Evolutionary conservation across 75 land plant species (phyloP).

Genomic region (Larix kaempferi): DNA sequence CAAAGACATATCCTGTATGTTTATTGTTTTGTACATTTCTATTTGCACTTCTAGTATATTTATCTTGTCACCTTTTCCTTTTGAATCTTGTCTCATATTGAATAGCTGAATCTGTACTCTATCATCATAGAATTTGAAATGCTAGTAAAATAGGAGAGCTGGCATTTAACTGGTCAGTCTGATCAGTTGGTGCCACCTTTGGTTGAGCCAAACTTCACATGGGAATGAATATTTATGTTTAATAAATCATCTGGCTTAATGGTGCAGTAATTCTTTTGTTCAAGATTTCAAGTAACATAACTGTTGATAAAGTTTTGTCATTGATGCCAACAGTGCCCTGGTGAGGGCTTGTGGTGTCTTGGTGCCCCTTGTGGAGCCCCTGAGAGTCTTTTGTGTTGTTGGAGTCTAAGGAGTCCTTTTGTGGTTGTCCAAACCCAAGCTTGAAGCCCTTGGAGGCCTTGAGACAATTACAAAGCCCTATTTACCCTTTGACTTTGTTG

Average conservation of each 20-base stretch:
- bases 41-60: neutral
- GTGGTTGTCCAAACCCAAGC: no score
- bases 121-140: neutral
- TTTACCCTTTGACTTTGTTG: no score
- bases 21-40: neutral
- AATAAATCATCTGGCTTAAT: neutral
- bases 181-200: neutral
- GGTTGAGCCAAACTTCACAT: neutral
- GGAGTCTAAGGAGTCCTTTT: no score
- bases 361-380: no score
- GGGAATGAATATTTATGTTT: neutral
- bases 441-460: no score
- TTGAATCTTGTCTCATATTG: neutral
- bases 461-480: no score
- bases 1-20: constrained; percentile 81
- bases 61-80: neutral
- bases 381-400: no score
- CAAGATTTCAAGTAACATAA: neutral
- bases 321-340: no score
- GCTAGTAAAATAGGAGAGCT: neutral
- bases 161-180: neutral
- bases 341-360: no score
- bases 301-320: no score
- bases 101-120: neutral
- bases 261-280: neutral